Conservation (phyloP, 2,329 filamentous ascomycete genomes). For the Aspergillus sojae region DNA sequence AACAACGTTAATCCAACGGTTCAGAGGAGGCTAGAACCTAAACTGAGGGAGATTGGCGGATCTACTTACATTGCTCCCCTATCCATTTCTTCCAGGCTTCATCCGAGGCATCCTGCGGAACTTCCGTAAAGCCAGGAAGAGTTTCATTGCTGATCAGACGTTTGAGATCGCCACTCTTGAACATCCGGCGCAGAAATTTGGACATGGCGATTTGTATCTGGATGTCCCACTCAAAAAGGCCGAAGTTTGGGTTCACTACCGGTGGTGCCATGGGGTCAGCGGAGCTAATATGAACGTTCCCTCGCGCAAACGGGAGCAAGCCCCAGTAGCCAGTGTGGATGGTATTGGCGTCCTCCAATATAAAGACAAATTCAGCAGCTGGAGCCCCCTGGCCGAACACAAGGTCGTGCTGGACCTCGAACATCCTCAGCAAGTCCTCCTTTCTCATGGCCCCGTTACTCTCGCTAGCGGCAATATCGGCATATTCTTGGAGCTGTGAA, state of each 20-base stretch:
- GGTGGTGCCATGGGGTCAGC: slow-evolving; percentile 25
- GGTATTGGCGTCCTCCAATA: slow-evolving; percentile 18
- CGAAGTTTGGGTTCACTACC: slow-evolving; percentile 35
- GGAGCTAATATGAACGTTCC: slow-evolving; percentile 32
- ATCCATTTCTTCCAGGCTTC: slow-evolving; percentile 28
- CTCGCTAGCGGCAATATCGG: slow-evolving; percentile 17
- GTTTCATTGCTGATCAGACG: slow-evolving; percentile 21
- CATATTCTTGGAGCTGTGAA: slow-evolving; percentile 25
- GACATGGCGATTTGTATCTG: slow-evolving; percentile 27
- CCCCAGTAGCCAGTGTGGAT: slow-evolving; percentile 29
- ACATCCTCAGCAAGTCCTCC: slow-evolving; percentile 25
- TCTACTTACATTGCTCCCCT: slow-evolving; percentile 26
- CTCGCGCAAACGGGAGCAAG: slow-evolving; percentile 35
- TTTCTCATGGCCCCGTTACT: slow-evolving; percentile 20
- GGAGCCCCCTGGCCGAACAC: slow-evolving; percentile 30
- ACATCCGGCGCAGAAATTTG: slow-evolving; percentile 23
- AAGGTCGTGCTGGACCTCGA: slow-evolving; percentile 31
- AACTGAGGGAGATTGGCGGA: background rate
- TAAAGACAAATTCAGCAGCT: slow-evolving; percentile 31
- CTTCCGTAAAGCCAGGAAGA: slow-evolving; percentile 20
- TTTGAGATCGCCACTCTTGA: slow-evolving; percentile 22
- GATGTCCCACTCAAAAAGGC: slow-evolving; percentile 32
- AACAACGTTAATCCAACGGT: background rate
- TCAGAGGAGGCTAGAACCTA: background rate
- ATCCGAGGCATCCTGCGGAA: slow-evolving; percentile 26